Evolutionary conservation across 345 rosid genomes (phyloP).

Genomic region (Eucalyptus marginata): DNA sequence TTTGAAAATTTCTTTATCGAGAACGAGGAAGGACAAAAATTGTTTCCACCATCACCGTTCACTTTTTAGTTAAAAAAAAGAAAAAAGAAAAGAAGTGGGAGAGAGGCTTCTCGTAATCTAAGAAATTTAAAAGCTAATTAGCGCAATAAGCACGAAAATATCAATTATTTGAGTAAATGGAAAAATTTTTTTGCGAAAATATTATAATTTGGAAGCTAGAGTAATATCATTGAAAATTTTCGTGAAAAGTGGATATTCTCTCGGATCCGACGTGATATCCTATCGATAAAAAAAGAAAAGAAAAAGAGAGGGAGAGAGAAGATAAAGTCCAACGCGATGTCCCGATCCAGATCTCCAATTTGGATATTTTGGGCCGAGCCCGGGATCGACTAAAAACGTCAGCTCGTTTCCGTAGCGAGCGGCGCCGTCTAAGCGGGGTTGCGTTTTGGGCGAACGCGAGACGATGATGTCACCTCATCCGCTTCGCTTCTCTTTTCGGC

Average conservation of each 20-base stretch:
- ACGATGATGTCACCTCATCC: neutral
- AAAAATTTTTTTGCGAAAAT: neutral
- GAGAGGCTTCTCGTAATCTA: neutral
- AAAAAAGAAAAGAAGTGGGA: neutral
- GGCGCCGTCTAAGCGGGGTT: neutral
- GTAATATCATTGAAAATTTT: neutral
- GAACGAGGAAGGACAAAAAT: neutral
- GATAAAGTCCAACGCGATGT: neutral
- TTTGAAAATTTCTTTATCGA: neutral
- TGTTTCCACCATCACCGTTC: neutral
- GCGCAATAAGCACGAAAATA: neutral
- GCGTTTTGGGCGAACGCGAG: neutral
- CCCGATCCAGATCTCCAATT: neutral
- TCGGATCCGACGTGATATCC: neutral
- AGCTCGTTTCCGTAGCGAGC: neutral
- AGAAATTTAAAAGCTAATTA: neutral
- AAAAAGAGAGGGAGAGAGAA: neutral
- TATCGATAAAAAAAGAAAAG: neutral
- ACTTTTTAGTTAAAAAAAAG: neutral
- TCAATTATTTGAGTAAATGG: neutral
- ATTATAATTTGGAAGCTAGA: neutral
- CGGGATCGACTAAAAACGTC: neutral
- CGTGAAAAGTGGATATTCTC: neutral
- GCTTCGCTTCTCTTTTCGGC: neutral
- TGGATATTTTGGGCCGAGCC: neutral